phyloP scores from a whole-genome alignment of 2,329 filamentous ascomycete genomes.

The Tolypocladium nubicola region DNA sequence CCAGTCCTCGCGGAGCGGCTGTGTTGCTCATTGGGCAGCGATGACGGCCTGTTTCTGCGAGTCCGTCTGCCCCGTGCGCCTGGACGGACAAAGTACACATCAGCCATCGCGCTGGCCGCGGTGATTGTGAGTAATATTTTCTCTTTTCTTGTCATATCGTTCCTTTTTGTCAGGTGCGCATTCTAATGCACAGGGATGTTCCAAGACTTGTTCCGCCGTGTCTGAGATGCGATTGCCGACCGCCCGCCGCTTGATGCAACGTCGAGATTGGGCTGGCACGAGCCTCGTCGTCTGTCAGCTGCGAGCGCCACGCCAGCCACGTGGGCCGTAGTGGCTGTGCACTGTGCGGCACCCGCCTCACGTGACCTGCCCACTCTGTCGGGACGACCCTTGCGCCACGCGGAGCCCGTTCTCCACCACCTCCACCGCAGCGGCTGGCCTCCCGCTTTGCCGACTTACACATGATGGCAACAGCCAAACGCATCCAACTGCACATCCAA shows the following conservation, averaged over 20 bases:
- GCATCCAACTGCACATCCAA: background rate
- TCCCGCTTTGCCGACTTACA: background rate
- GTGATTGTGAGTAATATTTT: background rate
- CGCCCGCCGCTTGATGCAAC: background rate
- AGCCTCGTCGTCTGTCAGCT: background rate
- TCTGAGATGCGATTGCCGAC: background rate
- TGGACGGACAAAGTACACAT: background rate
- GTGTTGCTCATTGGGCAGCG: background rate
- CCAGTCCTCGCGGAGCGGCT: background rate
- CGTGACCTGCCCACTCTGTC: background rate
- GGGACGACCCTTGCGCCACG: constrained; percentile 1
- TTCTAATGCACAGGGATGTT: background rate
- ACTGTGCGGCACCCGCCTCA: background rate
- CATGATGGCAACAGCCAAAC: background rate
- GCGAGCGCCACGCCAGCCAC: background rate
- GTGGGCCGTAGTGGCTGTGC: background rate
- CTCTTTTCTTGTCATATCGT: background rate
- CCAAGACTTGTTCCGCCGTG: background rate
- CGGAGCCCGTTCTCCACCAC: background rate
- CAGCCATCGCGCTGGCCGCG: background rate
- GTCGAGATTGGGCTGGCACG: background rate
- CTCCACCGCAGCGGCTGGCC: background rate
- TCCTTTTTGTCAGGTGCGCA: background rate
- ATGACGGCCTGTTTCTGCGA: background rate
- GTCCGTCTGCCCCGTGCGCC: background rate